A percentile compares a stretch with the other conserved stretches of the same genome.
phyloP scores from a whole-genome alignment of 441 rosid species.

The Kokia cookei region DNA sequence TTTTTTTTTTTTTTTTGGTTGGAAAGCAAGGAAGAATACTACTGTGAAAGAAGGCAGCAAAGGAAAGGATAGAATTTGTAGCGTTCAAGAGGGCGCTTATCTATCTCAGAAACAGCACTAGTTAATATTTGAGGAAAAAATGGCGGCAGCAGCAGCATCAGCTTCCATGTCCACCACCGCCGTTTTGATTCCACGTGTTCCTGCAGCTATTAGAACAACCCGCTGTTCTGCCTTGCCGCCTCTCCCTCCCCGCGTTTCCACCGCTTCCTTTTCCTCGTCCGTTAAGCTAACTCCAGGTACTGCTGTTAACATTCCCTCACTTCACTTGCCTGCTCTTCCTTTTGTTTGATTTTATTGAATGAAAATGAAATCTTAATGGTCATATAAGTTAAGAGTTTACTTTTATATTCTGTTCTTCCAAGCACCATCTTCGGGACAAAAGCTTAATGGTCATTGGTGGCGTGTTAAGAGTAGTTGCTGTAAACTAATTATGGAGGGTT shows the following conservation, averaged over 20 bases:
- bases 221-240: slow-evolving; percentile 55
- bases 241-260: slow-evolving; percentile 46
- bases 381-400: neutral
- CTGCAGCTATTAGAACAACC: slow-evolving; percentile 23
- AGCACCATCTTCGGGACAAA: neutral
- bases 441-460: no score
- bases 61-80: slow-evolving; percentile 19
- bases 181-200: slow-evolving; percentile 37
- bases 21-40: neutral
- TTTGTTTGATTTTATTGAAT: neutral
- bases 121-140: slow-evolving; percentile 17
- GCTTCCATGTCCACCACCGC: slow-evolving; percentile 54
- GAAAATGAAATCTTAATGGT: neutral
- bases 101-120: neutral
- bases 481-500: neutral
- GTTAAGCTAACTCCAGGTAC: slow-evolving; percentile 52
- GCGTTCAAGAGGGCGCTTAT: slow-evolving; percentile 17
- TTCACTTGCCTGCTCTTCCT: neutral
- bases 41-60: neutral
- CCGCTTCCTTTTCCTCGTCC: slow-evolving; percentile 43
- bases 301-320: neutral
- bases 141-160: slow-evolving; percentile 43
- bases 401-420: neutral
- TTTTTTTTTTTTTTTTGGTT: neutral
- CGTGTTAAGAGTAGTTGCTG: neutral